A percentile compares a stretch with the other conserved stretches of the same genome.
Conservation (phyloP, 2,329 filamentous ascomycete species). For the Diaporthe vexans region DNA sequence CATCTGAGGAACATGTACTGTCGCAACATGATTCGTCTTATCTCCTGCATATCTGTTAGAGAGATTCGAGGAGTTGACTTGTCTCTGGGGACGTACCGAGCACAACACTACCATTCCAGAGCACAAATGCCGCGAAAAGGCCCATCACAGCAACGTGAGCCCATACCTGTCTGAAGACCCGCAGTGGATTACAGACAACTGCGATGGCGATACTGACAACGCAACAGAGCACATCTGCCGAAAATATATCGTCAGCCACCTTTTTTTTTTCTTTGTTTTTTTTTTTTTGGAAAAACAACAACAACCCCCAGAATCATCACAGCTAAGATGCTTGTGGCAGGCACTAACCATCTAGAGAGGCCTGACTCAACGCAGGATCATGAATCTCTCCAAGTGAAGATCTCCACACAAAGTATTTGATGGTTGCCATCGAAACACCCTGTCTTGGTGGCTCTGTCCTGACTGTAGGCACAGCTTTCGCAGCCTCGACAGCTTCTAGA, state of each 20-base stretch:
- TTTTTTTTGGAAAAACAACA: too few species aligned
- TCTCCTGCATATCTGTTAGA: constrained; percentile 72
- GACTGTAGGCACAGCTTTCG: constrained; percentile 57
- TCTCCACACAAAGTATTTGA: constrained; percentile 56
- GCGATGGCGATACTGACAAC: constrained; percentile 75
- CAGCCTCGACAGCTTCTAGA: constrained; percentile 65
- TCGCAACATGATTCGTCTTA: constrained; percentile 93
- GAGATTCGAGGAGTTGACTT: neutral
- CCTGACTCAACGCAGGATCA: constrained; percentile 63
- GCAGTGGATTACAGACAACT: constrained; percentile 62
- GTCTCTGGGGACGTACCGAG: constrained; percentile 70
- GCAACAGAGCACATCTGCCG: constrained; percentile 67
- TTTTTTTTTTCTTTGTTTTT: too few species aligned
- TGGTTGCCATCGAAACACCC: constrained; percentile 50
- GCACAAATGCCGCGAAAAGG: constrained; percentile 81
- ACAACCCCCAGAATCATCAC: too few species aligned
- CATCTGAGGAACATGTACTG: constrained; percentile 90
- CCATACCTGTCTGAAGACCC: constrained; percentile 64
- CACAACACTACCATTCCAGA: constrained; percentile 92
- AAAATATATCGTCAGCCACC: constrained; percentile 44
- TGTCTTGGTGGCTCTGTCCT: constrained; percentile 49
- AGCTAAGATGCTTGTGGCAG: neutral
- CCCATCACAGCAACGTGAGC: constrained; percentile 74
- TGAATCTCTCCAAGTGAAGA: constrained; percentile 68
- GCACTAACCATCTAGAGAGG: constrained; percentile 65